These are phyloP conservation scores for Tylopilus rubrobrunneus DNA, from an alignment of 768 basidiomycete species.

Conservation along the genomic window DNA sequence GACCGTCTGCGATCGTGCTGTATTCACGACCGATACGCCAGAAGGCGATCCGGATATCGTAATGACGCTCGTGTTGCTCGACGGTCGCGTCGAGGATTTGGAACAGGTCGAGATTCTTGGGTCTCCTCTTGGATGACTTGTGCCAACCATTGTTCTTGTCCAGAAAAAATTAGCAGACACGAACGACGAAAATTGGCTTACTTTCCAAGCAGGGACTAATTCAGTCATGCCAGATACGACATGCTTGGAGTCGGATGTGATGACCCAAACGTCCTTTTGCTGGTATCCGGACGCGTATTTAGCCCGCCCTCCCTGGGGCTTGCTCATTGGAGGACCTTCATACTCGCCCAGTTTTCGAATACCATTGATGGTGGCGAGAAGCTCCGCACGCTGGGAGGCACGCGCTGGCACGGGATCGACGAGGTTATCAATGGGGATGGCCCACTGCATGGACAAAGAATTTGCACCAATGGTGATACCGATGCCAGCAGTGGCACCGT, in stretches of 20 bases:
- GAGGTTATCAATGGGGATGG: slow-evolving; percentile 17
- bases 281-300: background rate
- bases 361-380: background rate
- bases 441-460: slow-evolving; percentile 8
- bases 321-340: background rate
- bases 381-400: slow-evolving; percentile 14
- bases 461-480: too few relatives aligned
- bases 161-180: background rate
- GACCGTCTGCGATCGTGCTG: background rate
- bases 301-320: background rate
- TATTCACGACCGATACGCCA: slow-evolving; percentile 1
- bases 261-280: background rate
- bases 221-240: background rate
- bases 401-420: slow-evolving; percentile 13
- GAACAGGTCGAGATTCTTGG: slow-evolving; percentile 1
- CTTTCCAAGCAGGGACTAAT: slow-evolving; percentile 4
- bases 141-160: background rate
- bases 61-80: background rate
- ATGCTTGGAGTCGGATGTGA: background rate
- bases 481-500: slow-evolving; percentile 26
- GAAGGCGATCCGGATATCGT: background rate
- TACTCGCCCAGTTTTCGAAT: background rate
- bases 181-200: background rate
- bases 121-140: background rate
- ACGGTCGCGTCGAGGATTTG: slow-evolving; percentile 1